Conservation (phyloP, 495 filamentous ascomycete species). For the Lepraria neglecta region DNA sequence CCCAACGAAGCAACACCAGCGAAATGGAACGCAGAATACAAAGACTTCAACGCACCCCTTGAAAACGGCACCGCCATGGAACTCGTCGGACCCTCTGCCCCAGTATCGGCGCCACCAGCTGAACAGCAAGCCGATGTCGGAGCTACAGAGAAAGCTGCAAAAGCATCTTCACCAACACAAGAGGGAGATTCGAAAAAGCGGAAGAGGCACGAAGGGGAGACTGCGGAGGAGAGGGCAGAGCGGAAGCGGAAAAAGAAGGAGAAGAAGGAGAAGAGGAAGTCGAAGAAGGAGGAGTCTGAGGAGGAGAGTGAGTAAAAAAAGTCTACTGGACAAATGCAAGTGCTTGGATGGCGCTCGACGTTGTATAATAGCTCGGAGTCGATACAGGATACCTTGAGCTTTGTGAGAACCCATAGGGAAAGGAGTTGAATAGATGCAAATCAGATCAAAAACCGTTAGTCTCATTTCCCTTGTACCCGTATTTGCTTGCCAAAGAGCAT, state of each 20-base stretch:
- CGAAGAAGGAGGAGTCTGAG: conserved; percentile 50
- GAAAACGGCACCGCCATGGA: conserved; percentile 35
- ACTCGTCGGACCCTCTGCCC: conserved; percentile 28
- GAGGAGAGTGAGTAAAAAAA: conserved; percentile 42
- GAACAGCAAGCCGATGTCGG: conserved; percentile 28
- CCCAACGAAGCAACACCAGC: conserved; percentile 85
- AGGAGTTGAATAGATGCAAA: no score
- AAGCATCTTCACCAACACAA: conserved; percentile 11
- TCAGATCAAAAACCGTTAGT: no score
- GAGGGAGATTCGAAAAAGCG: conserved; percentile 57
- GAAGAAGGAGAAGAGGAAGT: conserved; percentile 66
- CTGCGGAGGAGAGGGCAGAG: conserved; percentile 66
- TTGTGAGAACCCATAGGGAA: not conserved
- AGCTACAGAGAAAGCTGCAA: not conserved
- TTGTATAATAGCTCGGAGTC: conserved; percentile 9
- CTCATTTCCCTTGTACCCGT: no score
- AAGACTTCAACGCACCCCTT: conserved; percentile 64
- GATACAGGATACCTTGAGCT: not conserved
- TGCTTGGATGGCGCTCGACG: conserved; percentile 7
- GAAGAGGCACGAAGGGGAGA: conserved; percentile 77
- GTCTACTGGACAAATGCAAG: not conserved
- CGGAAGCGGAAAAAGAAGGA: conserved; percentile 66
- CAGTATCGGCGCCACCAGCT: conserved; percentile 14
- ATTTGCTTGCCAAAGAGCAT: no score
- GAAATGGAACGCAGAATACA: conserved; percentile 84